Percentiles rank a stretch among this genome's conserved stretches.
These are phyloP conservation scores for Waltergamsia citrina DNA, from an alignment of 2,329 filamentous ascomycete genomes.

Conservation along the genomic window DNA sequence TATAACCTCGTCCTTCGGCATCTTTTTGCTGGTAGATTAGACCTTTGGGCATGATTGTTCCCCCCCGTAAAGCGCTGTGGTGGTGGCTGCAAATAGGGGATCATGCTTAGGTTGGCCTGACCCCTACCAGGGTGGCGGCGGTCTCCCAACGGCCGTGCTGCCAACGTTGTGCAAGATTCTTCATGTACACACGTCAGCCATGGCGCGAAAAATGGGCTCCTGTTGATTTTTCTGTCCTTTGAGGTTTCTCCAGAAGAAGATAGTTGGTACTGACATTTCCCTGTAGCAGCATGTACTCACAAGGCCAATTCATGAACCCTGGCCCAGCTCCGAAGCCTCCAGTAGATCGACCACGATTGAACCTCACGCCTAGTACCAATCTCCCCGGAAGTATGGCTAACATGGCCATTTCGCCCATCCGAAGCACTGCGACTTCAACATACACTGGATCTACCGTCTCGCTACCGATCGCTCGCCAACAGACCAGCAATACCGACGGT, in stretches of 20 bases:
- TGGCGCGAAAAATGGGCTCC: neutral
- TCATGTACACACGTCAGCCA: no score
- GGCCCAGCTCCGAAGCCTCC: constrained; percentile 89
- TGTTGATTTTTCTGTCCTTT: neutral
- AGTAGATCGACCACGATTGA: constrained; percentile 70
- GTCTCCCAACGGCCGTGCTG: no score
- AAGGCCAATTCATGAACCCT: constrained; percentile 85
- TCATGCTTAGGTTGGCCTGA: no score
- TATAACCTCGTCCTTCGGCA: no score
- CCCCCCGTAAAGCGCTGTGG: no score
- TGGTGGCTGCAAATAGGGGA: no score
- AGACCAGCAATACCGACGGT: constrained; percentile 51
- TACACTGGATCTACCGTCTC: constrained; percentile 66
- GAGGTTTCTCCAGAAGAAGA: neutral
- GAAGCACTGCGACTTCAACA: constrained; percentile 54
- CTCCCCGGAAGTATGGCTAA: constrained; percentile 71
- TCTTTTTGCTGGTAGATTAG: no score
- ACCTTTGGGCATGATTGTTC: no score
- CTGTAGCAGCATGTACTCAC: constrained; percentile 35
- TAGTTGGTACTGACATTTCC: neutral
- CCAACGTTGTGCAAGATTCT: no score
- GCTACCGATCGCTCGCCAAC: constrained; percentile 56
- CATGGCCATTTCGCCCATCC: constrained; percentile 65
- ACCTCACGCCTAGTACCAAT: constrained; percentile 67
- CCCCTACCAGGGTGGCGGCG: no score